Percentiles rank a stretch among this genome's conserved stretches.
phyloP scores from a whole-genome alignment of 1,284 basidiomycete species.

The Thelephora terrestris region DNA sequence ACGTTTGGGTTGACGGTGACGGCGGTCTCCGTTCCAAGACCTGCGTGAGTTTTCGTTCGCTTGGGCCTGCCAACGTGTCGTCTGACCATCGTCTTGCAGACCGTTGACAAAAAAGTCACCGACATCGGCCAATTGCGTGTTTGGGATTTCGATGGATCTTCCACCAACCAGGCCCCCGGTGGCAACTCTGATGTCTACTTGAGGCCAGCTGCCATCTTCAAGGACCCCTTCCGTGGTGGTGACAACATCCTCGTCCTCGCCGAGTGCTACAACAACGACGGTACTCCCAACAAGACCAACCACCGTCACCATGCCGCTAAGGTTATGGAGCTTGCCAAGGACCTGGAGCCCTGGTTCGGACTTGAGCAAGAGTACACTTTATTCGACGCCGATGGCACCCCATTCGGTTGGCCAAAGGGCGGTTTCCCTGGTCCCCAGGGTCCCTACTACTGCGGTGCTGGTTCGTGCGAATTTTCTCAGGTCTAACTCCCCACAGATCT shows the following conservation, averaged over 20 bases:
- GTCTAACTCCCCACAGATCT: constrained; percentile 10
- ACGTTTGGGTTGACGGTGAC: constrained; percentile 95
- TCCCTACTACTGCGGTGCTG: constrained; percentile 99
- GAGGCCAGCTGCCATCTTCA: constrained; percentile 95
- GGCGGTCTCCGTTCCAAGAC: constrained; percentile 91
- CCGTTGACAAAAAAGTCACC: constrained; percentile 75
- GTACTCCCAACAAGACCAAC: constrained; percentile 97
- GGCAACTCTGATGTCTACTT: constrained; percentile 97
- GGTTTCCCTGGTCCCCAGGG: constrained; percentile 99
- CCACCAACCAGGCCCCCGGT: constrained; percentile 93
- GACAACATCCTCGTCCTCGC: constrained; percentile 97
- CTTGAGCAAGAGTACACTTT: constrained; percentile 99
- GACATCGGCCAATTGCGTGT: constrained; percentile 82
- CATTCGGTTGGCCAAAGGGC: constrained; percentile 96
- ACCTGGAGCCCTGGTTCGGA: constrained; percentile 91
- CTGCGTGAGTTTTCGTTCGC: constrained; percentile 41
- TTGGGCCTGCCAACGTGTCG: constrained; percentile 4
- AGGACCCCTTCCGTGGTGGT: constrained; percentile 98
- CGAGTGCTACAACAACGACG: constrained; percentile 98
- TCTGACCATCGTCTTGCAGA: constrained; percentile 32
- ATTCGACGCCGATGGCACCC: constrained; percentile 86
- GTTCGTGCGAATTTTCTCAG: constrained; percentile 35
- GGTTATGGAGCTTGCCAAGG: constrained; percentile 86
- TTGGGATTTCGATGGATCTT: constrained; percentile 99
- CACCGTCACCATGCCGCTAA: constrained; percentile 87